Percentiles rank a stretch among this genome's conserved stretches.
phyloP scores from a whole-genome alignment of 2,329 filamentous ascomycete species.

The Fusarium verticillioides region DNA sequence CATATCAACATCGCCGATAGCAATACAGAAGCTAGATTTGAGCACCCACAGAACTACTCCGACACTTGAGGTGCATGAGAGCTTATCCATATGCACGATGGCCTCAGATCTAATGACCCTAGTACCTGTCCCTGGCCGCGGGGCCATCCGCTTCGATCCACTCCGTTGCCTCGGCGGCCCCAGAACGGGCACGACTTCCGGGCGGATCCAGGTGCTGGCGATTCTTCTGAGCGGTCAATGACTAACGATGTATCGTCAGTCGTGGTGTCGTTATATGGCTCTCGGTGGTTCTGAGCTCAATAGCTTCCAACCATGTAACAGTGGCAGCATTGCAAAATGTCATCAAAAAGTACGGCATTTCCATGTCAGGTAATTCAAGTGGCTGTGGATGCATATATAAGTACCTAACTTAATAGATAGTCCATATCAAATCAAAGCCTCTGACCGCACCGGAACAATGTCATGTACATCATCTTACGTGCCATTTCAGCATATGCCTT shows the following conservation, averaged over 20 bases:
- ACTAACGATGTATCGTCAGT: background rate
- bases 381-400: background rate
- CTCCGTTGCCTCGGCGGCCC: constrained; percentile 9
- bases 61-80: constrained; percentile 11
- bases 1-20: background rate
- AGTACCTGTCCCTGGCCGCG: constrained; percentile 18
- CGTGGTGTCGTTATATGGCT: background rate
- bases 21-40: background rate
- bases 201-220: constrained; percentile 4
- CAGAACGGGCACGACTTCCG: constrained; percentile 14
- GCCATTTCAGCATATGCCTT: background rate
- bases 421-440: background rate
- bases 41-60: background rate
- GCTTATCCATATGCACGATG: constrained; percentile 31
- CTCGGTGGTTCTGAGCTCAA: too few species aligned
- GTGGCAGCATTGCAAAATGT: background rate
- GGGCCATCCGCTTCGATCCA: constrained; percentile 33
- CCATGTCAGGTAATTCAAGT: background rate
- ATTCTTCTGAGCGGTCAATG: background rate
- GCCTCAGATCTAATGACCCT: constrained; percentile 33
- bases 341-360: background rate
- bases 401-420: background rate
- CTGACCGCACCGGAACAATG: background rate
- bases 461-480: background rate
- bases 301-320: too few species aligned